Evolutionary conservation across 1,139 yeast species (phyloP), one percentile per base, ranked within the genome.

Genomic region (Debaryomycetaceae sp.): DNA sequence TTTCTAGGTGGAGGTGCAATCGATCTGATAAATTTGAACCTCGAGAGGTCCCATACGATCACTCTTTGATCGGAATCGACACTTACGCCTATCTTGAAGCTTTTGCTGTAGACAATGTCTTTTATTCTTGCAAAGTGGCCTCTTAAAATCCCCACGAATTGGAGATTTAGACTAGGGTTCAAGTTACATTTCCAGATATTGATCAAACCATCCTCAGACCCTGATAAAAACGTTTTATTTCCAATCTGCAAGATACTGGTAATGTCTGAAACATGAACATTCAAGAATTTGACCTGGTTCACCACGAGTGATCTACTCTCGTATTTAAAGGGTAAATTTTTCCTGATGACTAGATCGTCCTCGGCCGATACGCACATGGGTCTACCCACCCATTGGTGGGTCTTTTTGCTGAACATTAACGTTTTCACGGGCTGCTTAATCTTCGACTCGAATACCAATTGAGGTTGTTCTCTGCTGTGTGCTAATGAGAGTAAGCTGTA

Each of bases 41-140:
- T 61, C 0, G 80, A 70, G 38, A 79, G 54, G 53, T 85, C 87
- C 91, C 91, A 84, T 6, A 79, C 49, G 24, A 72, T 74, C 4
- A 77, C 77, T 1, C 59, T 57, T 0, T 90, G 87, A 4, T 57
- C 60, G 0, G 41, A 47, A 56, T 84, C 89, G 17, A 78, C 58
- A 45, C 83, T 76, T 8, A 83, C 48, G 3, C 83, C 68, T 3
- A 76, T 59, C 42, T 81, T 79, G 57, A 69, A 82, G 41, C 78
- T 75, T n/a, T 71, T 67, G 38, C 81, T 73, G 41, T 68, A 68
- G 38, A 65, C 64, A 34, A 85, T 56, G 14, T 68, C 68, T 11
- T 57, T 59, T 5, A 86, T 66, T 0, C 65, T 57, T 4, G 66
- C 48, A 2, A 71, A 54, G 59, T 85, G 90, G 0, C 87, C 87